Base-by-base conservation (phyloP, 306 rosid species). In the Alnus glutinosa region DNA sequence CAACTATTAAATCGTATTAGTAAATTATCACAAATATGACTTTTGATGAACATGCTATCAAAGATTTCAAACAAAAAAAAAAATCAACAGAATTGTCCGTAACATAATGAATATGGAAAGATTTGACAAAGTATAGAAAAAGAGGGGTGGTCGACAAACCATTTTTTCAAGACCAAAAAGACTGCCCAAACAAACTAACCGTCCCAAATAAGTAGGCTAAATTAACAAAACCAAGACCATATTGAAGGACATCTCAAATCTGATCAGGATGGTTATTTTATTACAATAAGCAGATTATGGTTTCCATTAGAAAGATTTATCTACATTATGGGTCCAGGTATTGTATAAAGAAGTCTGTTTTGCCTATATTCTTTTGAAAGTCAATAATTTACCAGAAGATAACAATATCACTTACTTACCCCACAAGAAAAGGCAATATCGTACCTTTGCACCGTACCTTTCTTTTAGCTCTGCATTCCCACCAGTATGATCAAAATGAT, bases 371-470 rank as follows among this genome's bases (percentile, higher is more conserved):
- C 30, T 67, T 67, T 67, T 39, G 19, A 18, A 36, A 19, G 48
- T 39, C 48, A 67, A 39, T 28, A 67, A 14, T 39, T 39, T 16
- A 6, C 74, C n/a, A 16, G 14, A 64, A 12, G 32, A 77, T 36
- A 19, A 51, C 28, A 55, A 54, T 15, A 42, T 72, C 12, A 16
- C 12, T 49, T 42, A 51, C 63, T 23, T 67, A 13, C 11, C n/a
- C 36, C 13, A 36, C 28, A 67, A 11, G 75, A 79, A 68, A 76
- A 71, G 66, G 32, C 9, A 23, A 69, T 57, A 76, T 58, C 90
- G 49, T 89, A 89, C 98, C 97, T 91, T 93, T 18, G 98, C 96
- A 71, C 99, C 99, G 14, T 89, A 95, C 87, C 90, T 90, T 89
- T 90, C 91, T 89, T 95, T 95, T 85, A 93, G 83, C 88, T 89